Evolutionary conservation across 352 stramenopile genomes (phyloP).

Genomic region (Pythium aphanidermatum): DNA sequence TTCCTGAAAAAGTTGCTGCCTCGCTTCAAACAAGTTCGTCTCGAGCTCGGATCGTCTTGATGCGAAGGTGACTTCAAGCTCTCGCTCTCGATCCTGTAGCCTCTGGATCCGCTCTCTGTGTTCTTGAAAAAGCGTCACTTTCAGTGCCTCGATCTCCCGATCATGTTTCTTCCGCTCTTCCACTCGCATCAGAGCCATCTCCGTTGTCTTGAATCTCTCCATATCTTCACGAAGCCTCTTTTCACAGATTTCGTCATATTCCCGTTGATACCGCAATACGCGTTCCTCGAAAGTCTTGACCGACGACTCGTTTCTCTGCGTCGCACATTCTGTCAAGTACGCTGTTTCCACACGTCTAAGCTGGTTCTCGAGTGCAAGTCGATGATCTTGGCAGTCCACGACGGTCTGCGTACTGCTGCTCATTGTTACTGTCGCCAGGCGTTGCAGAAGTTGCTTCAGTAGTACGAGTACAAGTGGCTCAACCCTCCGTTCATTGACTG

Average conservation of each 20-base stretch:
- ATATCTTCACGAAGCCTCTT: conserved; percentile 48
- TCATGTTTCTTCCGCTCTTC: conserved; percentile 54
- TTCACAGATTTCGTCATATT: conserved; percentile 57
- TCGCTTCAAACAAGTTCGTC: conserved; percentile 53
- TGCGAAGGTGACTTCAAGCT: conserved; percentile 56
- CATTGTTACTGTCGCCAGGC: conserved; percentile 30
- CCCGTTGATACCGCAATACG: conserved; percentile 59
- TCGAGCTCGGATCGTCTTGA: conserved; percentile 45
- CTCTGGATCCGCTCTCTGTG: conserved; percentile 36
- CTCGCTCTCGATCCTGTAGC: conserved; percentile 47
- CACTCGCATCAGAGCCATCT: conserved; percentile 46
- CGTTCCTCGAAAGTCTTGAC: conserved; percentile 45
- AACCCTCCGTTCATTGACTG: conserved; percentile 17
- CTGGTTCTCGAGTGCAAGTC: conserved; percentile 46
- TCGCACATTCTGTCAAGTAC: conserved; percentile 40
- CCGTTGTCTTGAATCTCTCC: conserved; percentile 42
- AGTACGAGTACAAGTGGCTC: conserved; percentile 27
- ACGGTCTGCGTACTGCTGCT: conserved; percentile 38
- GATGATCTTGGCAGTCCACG: conserved; percentile 63
- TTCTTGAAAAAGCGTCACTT: conserved; percentile 37
- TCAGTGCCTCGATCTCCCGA: conserved; percentile 40
- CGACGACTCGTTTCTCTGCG: conserved; percentile 27
- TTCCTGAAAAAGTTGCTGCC: conserved; percentile 59
- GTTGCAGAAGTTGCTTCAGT: conserved; percentile 29
- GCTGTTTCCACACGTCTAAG: conserved; percentile 56